Conservation (phyloP, 2,329 filamentous ascomycete species). For the Xylaria sp. region DNA sequence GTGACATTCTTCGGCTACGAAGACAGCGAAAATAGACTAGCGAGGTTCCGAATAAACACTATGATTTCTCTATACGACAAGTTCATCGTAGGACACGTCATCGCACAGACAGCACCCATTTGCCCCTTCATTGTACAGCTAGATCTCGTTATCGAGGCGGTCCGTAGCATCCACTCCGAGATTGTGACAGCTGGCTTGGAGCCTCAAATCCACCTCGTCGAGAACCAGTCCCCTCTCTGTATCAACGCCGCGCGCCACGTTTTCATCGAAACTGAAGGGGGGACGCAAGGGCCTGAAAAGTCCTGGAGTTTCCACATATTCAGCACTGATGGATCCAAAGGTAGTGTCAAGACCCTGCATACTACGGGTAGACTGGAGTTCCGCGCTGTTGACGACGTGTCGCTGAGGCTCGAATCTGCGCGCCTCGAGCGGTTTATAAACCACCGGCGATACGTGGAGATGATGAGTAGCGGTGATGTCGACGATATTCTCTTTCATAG, state of each 20-base stretch:
- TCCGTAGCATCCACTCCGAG: slow-evolving; percentile 49
- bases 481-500: slow-evolving; percentile 52
- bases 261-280: slow-evolving; percentile 17
- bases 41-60: slow-evolving; percentile 58
- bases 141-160: slow-evolving; percentile 49
- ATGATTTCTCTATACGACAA: slow-evolving; percentile 49
- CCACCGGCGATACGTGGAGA: slow-evolving; percentile 34
- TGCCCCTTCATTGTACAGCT: slow-evolving; percentile 54
- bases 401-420: slow-evolving; percentile 34
- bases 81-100: slow-evolving; percentile 53
- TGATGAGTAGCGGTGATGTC: slow-evolving; percentile 34
- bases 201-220: slow-evolving; percentile 41
- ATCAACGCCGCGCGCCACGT: slow-evolving; percentile 28
- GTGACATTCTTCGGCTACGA: slow-evolving; percentile 49
- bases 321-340: slow-evolving; percentile 12
- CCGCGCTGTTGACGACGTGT: slow-evolving; percentile 28
- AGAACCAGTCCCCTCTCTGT: slow-evolving; percentile 37
- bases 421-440: slow-evolving; percentile 37
- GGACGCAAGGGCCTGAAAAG: slow-evolving; percentile 5
- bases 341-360: slow-evolving; percentile 25
- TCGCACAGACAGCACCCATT: slow-evolving; percentile 54
- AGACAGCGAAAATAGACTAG: slow-evolving; percentile 37
- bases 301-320: slow-evolving; percentile 28
- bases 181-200: slow-evolving; percentile 33
- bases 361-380: slow-evolving; percentile 37